Percentiles rank a stretch among this genome's conserved stretches.
Evolutionary conservation across 2,329 filamentous ascomycete genomes (phyloP).

Genomic region (Arthroderma sp.): DNA sequence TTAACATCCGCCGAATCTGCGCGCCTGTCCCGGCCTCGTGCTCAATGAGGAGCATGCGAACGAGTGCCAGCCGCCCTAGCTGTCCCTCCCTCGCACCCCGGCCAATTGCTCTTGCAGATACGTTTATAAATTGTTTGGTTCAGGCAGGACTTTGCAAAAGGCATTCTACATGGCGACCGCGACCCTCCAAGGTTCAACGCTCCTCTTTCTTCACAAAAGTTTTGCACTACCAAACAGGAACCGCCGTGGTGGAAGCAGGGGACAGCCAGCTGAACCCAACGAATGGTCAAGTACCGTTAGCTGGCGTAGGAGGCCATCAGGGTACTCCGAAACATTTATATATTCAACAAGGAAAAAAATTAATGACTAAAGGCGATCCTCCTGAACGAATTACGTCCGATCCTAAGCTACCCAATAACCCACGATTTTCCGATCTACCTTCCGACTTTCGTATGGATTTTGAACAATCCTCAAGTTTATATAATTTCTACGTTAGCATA

Average conservation of each 20-base stretch:
- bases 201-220: background rate
- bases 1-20: constrained; percentile 27
- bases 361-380: too few relatives aligned
- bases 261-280: background rate
- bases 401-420: too few relatives aligned
- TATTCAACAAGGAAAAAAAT: too few relatives aligned
- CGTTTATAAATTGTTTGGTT: constrained; percentile 42
- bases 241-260: background rate
- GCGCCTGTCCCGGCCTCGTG: constrained; percentile 1
- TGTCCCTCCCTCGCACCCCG: constrained; percentile 17
- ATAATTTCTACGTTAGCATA: constrained; percentile 8
- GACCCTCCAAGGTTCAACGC: background rate
- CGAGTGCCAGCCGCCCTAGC: constrained; percentile 3
- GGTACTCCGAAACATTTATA: too few relatives aligned
- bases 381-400: too few relatives aligned
- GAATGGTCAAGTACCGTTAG: too few relatives aligned
- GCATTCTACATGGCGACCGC: constrained; percentile 26
- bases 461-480: constrained; percentile 5
- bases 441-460: background rate
- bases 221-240: background rate
- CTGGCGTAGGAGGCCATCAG: too few relatives aligned
- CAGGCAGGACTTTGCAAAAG: constrained; percentile 39
- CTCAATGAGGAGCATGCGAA: background rate
- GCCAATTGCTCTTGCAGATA: constrained; percentile 30
- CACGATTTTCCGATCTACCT: too few relatives aligned